phyloP scores from a whole-genome alignment of 208 protist genomes.

The Blechomonas ayalai region DNA sequence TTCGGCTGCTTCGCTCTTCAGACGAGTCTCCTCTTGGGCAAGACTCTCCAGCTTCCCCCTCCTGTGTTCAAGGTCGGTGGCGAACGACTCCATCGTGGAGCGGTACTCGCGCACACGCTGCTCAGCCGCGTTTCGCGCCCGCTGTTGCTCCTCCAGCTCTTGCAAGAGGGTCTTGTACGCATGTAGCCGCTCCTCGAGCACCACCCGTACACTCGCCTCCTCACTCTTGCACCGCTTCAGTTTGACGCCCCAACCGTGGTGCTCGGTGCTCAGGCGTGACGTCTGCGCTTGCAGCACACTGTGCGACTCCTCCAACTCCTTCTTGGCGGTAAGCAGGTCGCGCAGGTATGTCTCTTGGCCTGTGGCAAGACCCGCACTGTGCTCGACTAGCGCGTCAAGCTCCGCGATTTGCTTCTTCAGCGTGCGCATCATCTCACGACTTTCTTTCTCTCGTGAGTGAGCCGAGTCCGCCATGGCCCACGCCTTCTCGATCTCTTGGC shows the following conservation, averaged over 20 bases:
- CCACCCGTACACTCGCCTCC: conserved; percentile 8
- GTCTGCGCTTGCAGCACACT: conserved; percentile 59
- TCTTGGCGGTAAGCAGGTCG: conserved; percentile 90
- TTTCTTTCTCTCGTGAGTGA: conserved; percentile 94
- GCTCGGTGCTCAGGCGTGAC: conserved; percentile 54
- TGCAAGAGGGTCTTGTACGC: conserved; percentile 52
- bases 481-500: conserved; percentile 95
- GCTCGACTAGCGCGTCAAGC: conserved; percentile 91
- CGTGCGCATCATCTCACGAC: conserved; percentile 90
- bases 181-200: conserved; percentile 31
- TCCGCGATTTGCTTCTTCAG: conserved; percentile 94
- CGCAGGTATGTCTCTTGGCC: conserved; percentile 94
- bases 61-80: conserved; percentile 45
- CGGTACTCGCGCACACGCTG: conserved; percentile 88
- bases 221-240: conserved; percentile 12
- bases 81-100: conserved; percentile 41
- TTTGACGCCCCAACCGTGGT: conserved; percentile 15
- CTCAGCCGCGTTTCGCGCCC: conserved; percentile 79
- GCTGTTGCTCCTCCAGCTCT: conserved; percentile 55
- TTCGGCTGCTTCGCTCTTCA: conserved; percentile 17
- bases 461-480: conserved; percentile 97
- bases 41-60: conserved; percentile 24
- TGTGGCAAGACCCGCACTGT: conserved; percentile 87
- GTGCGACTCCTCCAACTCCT: conserved; percentile 89
- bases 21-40: conserved; percentile 28